phyloP scores from a whole-genome alignment of 2,329 filamentous ascomycete species.

The Colletotrichum somersetense region DNA sequence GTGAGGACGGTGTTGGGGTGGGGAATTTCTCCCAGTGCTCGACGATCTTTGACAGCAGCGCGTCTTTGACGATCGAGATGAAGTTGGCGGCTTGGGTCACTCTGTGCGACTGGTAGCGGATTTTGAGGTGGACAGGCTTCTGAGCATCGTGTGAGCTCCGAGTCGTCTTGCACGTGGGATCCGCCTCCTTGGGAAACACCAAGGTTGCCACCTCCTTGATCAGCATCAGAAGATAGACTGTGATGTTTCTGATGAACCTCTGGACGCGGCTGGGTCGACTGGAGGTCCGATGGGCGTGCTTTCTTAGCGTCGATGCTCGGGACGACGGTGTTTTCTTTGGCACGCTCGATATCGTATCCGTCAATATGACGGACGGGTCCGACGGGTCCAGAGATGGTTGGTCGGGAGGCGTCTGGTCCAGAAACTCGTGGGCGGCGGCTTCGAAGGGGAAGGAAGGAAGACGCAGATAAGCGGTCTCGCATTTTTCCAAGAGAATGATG shows the following conservation, averaged over 20 bases:
- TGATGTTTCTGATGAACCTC: neutral
- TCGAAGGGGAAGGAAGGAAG: slow-evolving; percentile 32
- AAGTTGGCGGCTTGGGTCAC: neutral
- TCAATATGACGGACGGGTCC: slow-evolving; percentile 55
- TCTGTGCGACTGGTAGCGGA: neutral
- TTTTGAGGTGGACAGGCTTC: slow-evolving; percentile 33
- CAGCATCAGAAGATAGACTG: neutral
- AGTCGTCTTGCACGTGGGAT: neutral
- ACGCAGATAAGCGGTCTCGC: slow-evolving; percentile 34
- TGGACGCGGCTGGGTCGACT: neutral
- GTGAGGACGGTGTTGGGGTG: slow-evolving; percentile 10
- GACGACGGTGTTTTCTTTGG: slow-evolving; percentile 52
- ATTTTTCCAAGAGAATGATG: slow-evolving; percentile 27
- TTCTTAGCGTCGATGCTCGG: slow-evolving; percentile 47
- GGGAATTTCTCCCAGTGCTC: slow-evolving; percentile 28
- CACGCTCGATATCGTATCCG: slow-evolving; percentile 52
- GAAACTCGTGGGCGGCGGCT: slow-evolving; percentile 16
- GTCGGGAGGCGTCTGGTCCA: neutral
- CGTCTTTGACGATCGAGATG: slow-evolving; percentile 7
- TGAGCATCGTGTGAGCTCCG: neutral
- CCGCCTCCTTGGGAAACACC: neutral
- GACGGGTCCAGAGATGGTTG: slow-evolving; percentile 52
- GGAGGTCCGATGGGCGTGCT: neutral
- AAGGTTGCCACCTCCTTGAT: neutral
- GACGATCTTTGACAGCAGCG: slow-evolving; percentile 22